Evolutionary conservation across 140 eudicot genomes (phyloP).

Genomic region (Bidens hawaiensis): DNA sequence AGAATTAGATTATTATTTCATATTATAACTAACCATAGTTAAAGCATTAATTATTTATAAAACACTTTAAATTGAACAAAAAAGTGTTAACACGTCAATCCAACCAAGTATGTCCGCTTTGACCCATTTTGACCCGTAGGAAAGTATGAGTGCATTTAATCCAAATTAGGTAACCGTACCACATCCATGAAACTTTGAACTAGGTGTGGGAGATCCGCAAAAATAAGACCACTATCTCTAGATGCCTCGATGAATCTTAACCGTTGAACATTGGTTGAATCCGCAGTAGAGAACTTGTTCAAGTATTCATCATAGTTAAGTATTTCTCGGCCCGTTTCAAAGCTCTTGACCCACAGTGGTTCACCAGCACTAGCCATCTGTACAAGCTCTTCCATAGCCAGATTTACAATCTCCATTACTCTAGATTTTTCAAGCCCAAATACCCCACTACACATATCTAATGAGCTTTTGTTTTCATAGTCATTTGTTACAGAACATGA

Average conservation of each 20-base stretch:
- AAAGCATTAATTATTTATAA: neutral
- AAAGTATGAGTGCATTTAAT: neutral
- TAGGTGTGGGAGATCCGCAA: constrained; percentile 62
- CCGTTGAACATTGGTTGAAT: constrained; percentile 29
- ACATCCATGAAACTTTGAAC: constrained; percentile 85
- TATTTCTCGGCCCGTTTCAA: constrained; percentile 89
- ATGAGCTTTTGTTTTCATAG: constrained; percentile 57
- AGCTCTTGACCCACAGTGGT: constrained; percentile 86
- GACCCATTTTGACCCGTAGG: neutral
- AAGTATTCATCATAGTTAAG: constrained; percentile 88
- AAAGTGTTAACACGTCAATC: neutral
- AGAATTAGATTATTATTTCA: neutral
- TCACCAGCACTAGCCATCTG: constrained; percentile 74
- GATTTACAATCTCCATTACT: constrained; percentile 55
- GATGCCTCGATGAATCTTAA: constrained; percentile 80
- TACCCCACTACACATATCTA: constrained; percentile 58
- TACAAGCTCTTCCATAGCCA: constrained; percentile 65
- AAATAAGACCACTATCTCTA: constrained; percentile 60
- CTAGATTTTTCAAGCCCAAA: constrained; percentile 62
- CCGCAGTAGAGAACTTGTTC: constrained; percentile 40
- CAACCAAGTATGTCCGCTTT: neutral
- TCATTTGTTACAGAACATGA: constrained; percentile 54
- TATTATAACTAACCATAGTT: neutral
- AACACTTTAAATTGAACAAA: neutral
- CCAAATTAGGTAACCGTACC: constrained; percentile 35